Conservation (phyloP, 106 monocot species). For the Dendrobium chrysotoxum region DNA sequence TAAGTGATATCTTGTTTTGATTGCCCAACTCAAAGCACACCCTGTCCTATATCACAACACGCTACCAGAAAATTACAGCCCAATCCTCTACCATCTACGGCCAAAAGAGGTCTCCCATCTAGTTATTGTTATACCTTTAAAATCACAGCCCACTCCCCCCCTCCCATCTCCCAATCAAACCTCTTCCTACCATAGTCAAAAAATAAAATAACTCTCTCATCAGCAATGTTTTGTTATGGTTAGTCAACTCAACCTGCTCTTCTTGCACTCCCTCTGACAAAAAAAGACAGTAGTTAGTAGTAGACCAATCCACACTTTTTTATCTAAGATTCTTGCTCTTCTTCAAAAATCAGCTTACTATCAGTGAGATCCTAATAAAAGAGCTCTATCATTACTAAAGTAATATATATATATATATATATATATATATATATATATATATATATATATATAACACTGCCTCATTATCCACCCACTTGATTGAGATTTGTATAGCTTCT, state of each 20-base stretch:
- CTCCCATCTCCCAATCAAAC: neutral
- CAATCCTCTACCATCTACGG: neutral
- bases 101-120: neutral
- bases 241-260: neutral
- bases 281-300: neutral
- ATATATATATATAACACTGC: neutral
- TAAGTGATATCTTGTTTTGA: neutral
- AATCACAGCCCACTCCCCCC: neutral
- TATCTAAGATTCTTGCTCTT: neutral
- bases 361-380: neutral
- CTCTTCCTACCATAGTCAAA: neutral
- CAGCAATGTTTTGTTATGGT: neutral
- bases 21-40: neutral
- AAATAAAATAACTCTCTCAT: neutral
- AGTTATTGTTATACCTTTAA: neutral
- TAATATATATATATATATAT: neutral
- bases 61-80: neutral
- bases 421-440: too few relatives aligned
- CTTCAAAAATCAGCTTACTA: neutral
- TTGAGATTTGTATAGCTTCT: neutral
- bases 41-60: neutral
- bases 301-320: neutral
- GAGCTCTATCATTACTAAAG: neutral
- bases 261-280: neutral
- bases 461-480: neutral